These are phyloP conservation scores for Haplosporangium sp. DNA, from an alignment of 371 early-diverging fungal genomes.

Conservation along the genomic window DNA sequence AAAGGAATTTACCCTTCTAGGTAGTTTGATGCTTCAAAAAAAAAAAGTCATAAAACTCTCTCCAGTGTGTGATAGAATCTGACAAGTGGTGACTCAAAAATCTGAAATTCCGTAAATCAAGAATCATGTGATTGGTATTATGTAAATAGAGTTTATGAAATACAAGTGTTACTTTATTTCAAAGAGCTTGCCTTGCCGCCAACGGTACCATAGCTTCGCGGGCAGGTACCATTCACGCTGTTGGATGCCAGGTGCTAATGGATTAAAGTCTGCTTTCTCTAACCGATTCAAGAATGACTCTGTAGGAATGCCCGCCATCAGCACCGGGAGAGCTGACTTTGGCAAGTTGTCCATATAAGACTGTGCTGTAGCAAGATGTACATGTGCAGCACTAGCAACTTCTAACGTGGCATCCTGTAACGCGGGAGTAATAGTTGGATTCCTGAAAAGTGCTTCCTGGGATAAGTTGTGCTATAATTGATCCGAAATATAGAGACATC, in stretches of 20 bases:
- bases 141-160: not conserved
- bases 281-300: slow-evolving; percentile 73
- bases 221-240: slow-evolving; percentile 80
- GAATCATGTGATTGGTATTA: slow-evolving; percentile 7
- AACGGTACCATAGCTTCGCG: slow-evolving; percentile 60
- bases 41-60: not conserved
- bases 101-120: not conserved
- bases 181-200: slow-evolving; percentile 36
- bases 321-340: slow-evolving; percentile 68
- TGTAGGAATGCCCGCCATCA: slow-evolving; percentile 73
- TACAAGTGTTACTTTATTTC: slow-evolving; percentile 19
- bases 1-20: no score
- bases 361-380: slow-evolving; percentile 82
- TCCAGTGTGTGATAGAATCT: not conserved
- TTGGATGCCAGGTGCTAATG: slow-evolving; percentile 71
- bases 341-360: slow-evolving; percentile 69
- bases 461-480: slow-evolving; percentile 69
- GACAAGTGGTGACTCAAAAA: not conserved
- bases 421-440: slow-evolving; percentile 66
- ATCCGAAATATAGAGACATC: not conserved
- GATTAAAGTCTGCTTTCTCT: slow-evolving; percentile 78
- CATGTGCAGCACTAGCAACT: slow-evolving; percentile 84
- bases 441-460: slow-evolving; percentile 79
- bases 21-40: no score
- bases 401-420: slow-evolving; percentile 83